Evolutionary conservation across 139 green algal genomes (phyloP).

Genomic region (Mesostigma viride): DNA sequence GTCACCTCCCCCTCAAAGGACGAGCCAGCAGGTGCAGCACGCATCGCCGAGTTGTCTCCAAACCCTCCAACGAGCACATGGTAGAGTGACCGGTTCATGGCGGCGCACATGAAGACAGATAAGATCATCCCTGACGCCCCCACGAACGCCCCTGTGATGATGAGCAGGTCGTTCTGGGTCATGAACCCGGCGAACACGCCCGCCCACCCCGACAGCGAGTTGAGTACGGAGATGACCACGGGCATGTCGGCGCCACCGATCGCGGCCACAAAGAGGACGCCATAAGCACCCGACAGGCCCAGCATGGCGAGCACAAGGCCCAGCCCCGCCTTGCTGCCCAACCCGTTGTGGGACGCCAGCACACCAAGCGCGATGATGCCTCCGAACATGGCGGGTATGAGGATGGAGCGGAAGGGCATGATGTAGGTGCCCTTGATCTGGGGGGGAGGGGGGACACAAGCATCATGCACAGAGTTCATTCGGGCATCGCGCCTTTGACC

Average conservation of each 20-base stretch:
- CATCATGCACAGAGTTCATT: no score
- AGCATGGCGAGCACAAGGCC: background rate
- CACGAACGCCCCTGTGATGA: slow-evolving; percentile 22
- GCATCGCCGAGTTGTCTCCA: background rate
- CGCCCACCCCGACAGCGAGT: slow-evolving; percentile 17
- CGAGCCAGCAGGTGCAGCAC: background rate
- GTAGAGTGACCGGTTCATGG: slow-evolving; percentile 24
- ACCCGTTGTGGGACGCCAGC: background rate
- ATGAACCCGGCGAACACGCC: slow-evolving; percentile 16
- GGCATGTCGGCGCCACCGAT: slow-evolving; percentile 33
- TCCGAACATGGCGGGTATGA: background rate
- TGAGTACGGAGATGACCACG: slow-evolving; percentile 28
- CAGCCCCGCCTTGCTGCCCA: background rate
- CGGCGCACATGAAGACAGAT: slow-evolving; percentile 31
- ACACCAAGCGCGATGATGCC: background rate
- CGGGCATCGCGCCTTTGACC: no score
- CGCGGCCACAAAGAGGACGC: slow-evolving; percentile 9
- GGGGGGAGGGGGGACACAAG: no score
- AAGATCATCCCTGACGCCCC: slow-evolving; percentile 22
- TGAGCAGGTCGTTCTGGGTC: slow-evolving; percentile 24
- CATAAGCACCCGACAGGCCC: background rate
- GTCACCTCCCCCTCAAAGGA: background rate
- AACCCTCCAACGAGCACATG: slow-evolving; percentile 15
- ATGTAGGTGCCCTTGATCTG: no score
- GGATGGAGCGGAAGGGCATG: background rate